Evolutionary conservation across 2,329 filamentous ascomycete species (phyloP).

Genomic region (Calonectria fujianensis): DNA sequence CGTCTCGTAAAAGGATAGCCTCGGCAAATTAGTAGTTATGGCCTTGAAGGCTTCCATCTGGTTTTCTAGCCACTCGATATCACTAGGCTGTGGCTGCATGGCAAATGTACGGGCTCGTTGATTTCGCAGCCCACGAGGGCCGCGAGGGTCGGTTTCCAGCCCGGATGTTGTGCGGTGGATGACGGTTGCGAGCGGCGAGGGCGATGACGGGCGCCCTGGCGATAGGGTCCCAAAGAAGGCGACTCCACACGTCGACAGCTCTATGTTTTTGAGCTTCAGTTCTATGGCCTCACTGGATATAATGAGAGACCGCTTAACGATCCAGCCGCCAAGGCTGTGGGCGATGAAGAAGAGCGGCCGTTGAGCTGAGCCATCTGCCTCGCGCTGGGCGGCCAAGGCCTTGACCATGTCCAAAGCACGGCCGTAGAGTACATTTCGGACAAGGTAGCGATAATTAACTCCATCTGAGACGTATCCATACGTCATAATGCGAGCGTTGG

Average conservation of each 20-base stretch:
- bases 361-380: conserved; percentile 27
- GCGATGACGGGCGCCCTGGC: conserved; percentile 37
- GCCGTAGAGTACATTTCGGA: conserved; percentile 38
- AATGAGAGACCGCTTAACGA: conserved; percentile 39
- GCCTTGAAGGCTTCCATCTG: conserved; percentile 43
- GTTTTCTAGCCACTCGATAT: conserved; percentile 40
- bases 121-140: conserved; percentile 12
- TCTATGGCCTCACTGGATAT: conserved; percentile 39
- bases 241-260: conserved; percentile 38
- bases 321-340: conserved; percentile 38
- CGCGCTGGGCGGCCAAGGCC: conserved; percentile 37
- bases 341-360: conserved; percentile 40
- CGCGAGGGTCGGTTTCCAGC: conserved; percentile 17
- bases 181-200: conserved; percentile 38
- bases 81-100: conserved; percentile 32
- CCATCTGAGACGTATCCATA: conserved; percentile 39
- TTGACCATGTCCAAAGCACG: conserved; percentile 39
- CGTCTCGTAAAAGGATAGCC: conserved; percentile 38
- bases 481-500: conserved; percentile 38
- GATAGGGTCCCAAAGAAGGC: conserved; percentile 40
- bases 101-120: conserved; percentile 27
- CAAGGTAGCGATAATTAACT: conserved; percentile 39
- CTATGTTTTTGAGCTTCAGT: conserved; percentile 33
- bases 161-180: conserved; percentile 38
- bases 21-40: conserved; percentile 37